Evolutionary conservation across 768 basidiomycete genomes (phyloP), one percentile per base, ranked within the genome.

Genomic region (Calocybe cyanea): DNA sequence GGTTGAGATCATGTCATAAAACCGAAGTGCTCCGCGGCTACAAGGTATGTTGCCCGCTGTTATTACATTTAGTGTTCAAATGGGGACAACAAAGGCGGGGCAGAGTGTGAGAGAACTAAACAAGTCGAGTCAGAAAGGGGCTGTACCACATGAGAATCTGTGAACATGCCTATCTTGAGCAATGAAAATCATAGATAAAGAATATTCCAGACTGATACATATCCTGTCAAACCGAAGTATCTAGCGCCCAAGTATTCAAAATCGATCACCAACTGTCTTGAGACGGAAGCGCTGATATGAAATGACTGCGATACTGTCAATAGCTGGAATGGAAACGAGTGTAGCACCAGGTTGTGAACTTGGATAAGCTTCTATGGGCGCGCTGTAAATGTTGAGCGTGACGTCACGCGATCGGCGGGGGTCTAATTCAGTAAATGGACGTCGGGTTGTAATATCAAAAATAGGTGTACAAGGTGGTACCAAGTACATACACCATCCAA

Each of bases 401-500:
- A 57, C 48, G 46, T 57, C 53, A 57, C 48, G 50, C 48, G 47
- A 44, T 15, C n/a, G 36, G 15, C 28, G 18, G 45, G 25, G 10
- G 33, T 28, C 21, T 23, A 28, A 25, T 30, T 31, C 20, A 45
- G 19, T 31, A 41, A 41, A 36, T 45, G 45, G 49, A 18, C 23
- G 17, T n/a, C 38, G 32, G 2, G 9, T 48, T 46, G 38, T 37
- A 41, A 55, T 55, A 52, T 50, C 38, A 36, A 45, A 41, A 52
- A 36, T 43, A 43, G 11, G 6, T 43, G n/a, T 56, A 53, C 47
- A 48, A 34, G 50, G 50, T 34, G 51, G 45, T 46, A 40, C 19
- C 45, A 48, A 52, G 45, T 55, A 49, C 7, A 37, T 50, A 54
- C 49, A 51, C 54, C 48, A 43, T 19, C 50, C 51, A 43, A 6